Base-by-base conservation (phyloP, 495 filamentous ascomycete genomes). In the Tuber magnatum region DNA sequence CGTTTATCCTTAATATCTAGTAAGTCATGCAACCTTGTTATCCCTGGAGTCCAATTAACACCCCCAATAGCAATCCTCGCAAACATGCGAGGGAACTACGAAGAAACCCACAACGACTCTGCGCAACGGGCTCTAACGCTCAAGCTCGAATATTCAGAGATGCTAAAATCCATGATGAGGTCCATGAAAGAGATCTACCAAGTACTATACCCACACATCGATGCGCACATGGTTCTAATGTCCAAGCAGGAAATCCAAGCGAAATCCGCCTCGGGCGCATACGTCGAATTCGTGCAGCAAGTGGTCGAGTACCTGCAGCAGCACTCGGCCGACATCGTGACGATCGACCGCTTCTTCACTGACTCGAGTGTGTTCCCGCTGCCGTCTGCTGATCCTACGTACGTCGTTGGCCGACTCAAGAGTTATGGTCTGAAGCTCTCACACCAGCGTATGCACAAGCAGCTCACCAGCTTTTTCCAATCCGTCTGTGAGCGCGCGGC, bases 171-270 rank as follows among this genome's bases (percentile, higher is more conserved):
- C 39, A 77, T 92, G 77, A 92, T 92, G 90, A 83, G 82, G 18
- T 85, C 88, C 1, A 92, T 92, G 91, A 91, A 90, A 78, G 83
- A 83, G 35, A 91, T 91, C 75, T 92, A 92, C 74, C 86, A 88
- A 74, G 89, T 92, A 78, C 83, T 89, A 39, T 85, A 86, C 9
- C 85, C 84, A 75, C 83, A 38, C 44, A 32, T 28, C 14, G 28
- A n/a, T 12, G 32, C 22, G 42, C 41, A 22, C 2, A 74, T 65
- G 20, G 42, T 80, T 18, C 48, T 77, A 70, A 79, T 39, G 10
- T 24, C 24, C 56, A 68, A 41, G 28, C 56, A 82, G 80, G 80
- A 73, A 65, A 43, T 80, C 8, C 72, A 82, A 73, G 75, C 70
- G 1, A 73, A 76, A 51, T 72, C 76, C 32, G 8, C 65, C 44